Conservation (phyloP, 1,284 basidiomycete species). For the Rhodotorula sp. region DNA sequence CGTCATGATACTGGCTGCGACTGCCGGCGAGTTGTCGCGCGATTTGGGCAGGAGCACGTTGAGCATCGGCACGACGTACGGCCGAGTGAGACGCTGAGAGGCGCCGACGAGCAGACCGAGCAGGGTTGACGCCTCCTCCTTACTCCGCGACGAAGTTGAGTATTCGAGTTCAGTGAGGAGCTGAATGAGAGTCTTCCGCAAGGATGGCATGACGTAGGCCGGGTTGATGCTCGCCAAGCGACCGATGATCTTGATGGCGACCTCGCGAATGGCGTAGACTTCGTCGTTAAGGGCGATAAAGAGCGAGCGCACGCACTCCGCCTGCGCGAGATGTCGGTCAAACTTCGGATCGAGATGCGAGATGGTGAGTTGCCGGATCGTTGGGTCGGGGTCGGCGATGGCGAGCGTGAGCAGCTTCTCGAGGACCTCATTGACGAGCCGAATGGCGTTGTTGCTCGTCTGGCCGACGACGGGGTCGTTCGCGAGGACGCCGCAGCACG, state of each 20-base stretch:
- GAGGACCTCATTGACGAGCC: constrained; percentile 95
- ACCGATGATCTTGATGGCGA: constrained; percentile 88
- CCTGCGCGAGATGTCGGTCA: constrained; percentile 97
- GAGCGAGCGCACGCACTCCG: constrained; percentile 92
- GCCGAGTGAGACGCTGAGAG: constrained; percentile 90
- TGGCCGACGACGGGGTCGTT: constrained; percentile 96
- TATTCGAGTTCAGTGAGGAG: constrained; percentile 97
- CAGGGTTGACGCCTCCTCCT: constrained; percentile 86
- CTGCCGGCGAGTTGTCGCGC: constrained; percentile 76
- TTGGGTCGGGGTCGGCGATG: constrained; percentile 90
- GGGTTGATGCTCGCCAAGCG: constrained; percentile 94
- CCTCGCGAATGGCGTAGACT: constrained; percentile 86
- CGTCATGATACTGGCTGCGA: constrained; percentile 88
- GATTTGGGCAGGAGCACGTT: constrained; percentile 86
- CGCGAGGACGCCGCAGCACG: constrained; percentile 88
- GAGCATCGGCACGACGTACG: constrained; percentile 95
- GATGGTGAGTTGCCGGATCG: constrained; percentile 84
- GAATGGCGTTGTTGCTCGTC: constrained; percentile 92
- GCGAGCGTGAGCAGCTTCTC: constrained; percentile 96
- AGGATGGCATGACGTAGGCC: constrained; percentile 96
- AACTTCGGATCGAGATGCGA: constrained; percentile 88
- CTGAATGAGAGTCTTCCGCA: constrained; percentile 94
- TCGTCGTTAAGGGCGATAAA: constrained; percentile 99
- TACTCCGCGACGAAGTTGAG: constrained; percentile 78
- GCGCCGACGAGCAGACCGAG: constrained; percentile 83